Base-by-base conservation (phyloP, 2,329 filamentous ascomycete species). In the Tolypocladium cylindrosporum region DNA sequence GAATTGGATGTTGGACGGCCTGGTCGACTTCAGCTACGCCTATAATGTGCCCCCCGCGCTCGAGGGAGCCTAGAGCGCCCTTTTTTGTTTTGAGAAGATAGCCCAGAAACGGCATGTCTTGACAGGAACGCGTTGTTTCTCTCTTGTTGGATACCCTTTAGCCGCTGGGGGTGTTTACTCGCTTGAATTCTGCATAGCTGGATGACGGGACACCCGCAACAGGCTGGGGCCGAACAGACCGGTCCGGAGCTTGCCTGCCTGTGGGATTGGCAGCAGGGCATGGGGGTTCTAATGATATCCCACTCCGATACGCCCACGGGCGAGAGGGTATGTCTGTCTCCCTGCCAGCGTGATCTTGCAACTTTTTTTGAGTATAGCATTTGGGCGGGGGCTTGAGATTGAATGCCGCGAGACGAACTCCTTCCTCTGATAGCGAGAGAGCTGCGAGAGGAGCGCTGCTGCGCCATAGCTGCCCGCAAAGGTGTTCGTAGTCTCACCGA, bases 1-100 rank as follows among this genome's bases (percentile, higher is more conserved):
- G 66, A 90, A 93, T 71, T 97, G 92, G 92, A 91, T 96, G 78
- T 77, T 97, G 60, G 92, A 97, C 70, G 90, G 90, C 16, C 78
- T 93, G 40, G 79, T 94, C 60, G 89, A 92, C 68, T 88, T 93
- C 68, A 90, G 89, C 62, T 91, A 87, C 68, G 80, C 78, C 13
- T 87, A 83, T 65, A 52, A 52, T 6, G 77, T 80, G 42, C 74
- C 75, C 58, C 76, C 24, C 24, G 24, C 79, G 1, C 70, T 84
- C 42, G 83, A 87, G 60, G 77, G 80, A 61, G 74, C 79, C 61
- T 82, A 70, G 60, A 16, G 34, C 13, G 27, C 31, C 16, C 4
- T 27, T 39, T 27, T 48, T 24, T 37, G 34, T 13, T 52, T 57
- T 21, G 40, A 27, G 48, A 43, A 34, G 39, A 53, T 13, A 37